Conservation (phyloP, 495 filamentous ascomycete genomes). For the Penicillium macrosclerotiorum region DNA sequence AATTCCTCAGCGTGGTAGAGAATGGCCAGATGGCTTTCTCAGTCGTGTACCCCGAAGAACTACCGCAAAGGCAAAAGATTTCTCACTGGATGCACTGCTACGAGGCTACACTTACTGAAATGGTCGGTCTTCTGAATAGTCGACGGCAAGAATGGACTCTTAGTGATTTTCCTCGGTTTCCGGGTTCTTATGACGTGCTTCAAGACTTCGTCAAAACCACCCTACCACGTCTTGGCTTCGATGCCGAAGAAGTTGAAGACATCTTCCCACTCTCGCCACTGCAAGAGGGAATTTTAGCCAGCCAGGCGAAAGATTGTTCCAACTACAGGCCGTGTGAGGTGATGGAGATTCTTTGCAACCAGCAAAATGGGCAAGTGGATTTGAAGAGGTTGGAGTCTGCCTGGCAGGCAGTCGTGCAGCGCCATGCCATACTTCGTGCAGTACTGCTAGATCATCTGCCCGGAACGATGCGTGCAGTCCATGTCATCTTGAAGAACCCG, state of each 20-base stretch:
- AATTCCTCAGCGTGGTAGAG: too few relatives aligned
- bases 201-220: background rate
- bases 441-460: background rate
- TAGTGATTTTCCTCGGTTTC: slow-evolving; percentile 1
- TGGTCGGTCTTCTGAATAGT: too few relatives aligned
- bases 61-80: too few relatives aligned
- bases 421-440: background rate
- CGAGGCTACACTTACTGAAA: too few relatives aligned
- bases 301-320: slow-evolving; percentile 15
- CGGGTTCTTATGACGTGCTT: background rate
- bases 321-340: background rate
- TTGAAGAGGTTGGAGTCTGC: background rate
- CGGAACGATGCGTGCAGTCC: background rate
- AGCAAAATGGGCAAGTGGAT: background rate
- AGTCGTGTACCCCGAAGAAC: too few relatives aligned
- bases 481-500: background rate
- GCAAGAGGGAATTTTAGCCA: slow-evolving; percentile 57
- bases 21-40: too few relatives aligned
- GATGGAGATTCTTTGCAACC: background rate
- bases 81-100: too few relatives aligned
- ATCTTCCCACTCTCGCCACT: slow-evolving; percentile 57
- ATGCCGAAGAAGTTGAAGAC: slow-evolving; percentile 44
- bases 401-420: background rate
- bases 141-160: too few relatives aligned
- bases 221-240: background rate